Evolutionary conservation across 208 protist species (phyloP).

Genomic region (Trypanosoma scelopori): DNA sequence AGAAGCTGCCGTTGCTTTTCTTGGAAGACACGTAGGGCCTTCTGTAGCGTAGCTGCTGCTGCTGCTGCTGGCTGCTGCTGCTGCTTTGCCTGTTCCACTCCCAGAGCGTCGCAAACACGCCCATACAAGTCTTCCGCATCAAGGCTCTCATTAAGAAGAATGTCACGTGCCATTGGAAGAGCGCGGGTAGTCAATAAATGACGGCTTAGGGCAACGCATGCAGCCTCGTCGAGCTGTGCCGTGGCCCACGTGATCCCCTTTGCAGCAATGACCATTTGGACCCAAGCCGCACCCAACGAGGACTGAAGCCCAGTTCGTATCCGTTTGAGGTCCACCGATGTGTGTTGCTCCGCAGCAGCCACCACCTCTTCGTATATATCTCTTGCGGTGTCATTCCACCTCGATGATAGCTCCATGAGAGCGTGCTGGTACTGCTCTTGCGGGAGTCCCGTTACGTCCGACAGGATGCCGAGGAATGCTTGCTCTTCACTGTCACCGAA

Average conservation of each 20-base stretch:
- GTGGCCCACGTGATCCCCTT: slow-evolving; percentile 59
- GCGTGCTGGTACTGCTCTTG: slow-evolving; percentile 16
- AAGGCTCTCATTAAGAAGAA: slow-evolving; percentile 67
- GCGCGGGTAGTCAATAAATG: slow-evolving; percentile 44
- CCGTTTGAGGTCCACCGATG: slow-evolving; percentile 45
- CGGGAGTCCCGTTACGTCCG: slow-evolving; percentile 26
- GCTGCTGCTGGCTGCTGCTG: too few relatives aligned
- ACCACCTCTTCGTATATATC: slow-evolving; percentile 36
- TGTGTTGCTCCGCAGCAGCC: slow-evolving; percentile 28
- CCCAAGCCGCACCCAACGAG: slow-evolving; percentile 41
- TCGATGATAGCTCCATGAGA: slow-evolving; percentile 37
- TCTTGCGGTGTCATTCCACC: slow-evolving; percentile 37
- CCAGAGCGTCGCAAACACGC: slow-evolving; percentile 25
- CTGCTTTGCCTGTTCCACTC: neutral
- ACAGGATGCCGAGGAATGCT: slow-evolving; percentile 20
- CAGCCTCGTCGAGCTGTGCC: slow-evolving; percentile 45
- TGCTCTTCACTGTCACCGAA: slow-evolving; percentile 25
- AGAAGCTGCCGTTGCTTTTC: slow-evolving; percentile 40
- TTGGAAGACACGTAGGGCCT: slow-evolving; percentile 41
- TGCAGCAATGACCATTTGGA: slow-evolving; percentile 37
- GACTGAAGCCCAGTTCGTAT: slow-evolving; percentile 40
- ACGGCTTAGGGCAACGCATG: slow-evolving; percentile 33
- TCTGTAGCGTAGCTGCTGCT: slow-evolving; percentile 33
- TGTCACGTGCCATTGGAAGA: slow-evolving; percentile 35
- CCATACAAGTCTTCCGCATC: slow-evolving; percentile 41